phyloP scores from a whole-genome alignment of 192 early-diverging fungal genomes.

The Podila epigama region DNA sequence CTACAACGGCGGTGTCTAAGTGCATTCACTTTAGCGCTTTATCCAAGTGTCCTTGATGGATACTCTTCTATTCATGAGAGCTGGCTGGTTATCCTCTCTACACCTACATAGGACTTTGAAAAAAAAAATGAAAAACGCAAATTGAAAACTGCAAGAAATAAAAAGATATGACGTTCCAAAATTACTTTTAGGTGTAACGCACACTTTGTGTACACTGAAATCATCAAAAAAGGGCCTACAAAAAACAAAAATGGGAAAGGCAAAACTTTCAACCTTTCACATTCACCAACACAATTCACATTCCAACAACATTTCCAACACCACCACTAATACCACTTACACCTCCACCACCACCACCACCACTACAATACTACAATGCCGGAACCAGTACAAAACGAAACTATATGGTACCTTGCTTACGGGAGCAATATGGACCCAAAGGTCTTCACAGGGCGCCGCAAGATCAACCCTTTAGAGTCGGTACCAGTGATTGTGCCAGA shows the following conservation, averaged over 20 bases:
- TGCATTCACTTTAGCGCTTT: neutral
- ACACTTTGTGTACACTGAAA: too few species aligned
- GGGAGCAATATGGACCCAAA: slow-evolving; percentile 49
- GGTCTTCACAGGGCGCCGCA: slow-evolving; percentile 35
- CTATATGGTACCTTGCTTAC: slow-evolving; percentile 39
- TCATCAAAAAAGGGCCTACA: too few species aligned
- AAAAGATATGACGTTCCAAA: too few species aligned
- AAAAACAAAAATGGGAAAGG: too few species aligned
- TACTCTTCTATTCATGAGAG: neutral
- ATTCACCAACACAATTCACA: too few species aligned
- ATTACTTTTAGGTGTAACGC: too few species aligned
- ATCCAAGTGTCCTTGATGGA: neutral
- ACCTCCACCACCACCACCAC: neutral
- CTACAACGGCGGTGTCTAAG: neutral
- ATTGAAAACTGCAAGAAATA: too few species aligned
- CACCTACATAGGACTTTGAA: too few species aligned
- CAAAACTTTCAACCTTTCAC: too few species aligned
- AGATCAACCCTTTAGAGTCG: slow-evolving; percentile 33
- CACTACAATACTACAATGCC: neutral
- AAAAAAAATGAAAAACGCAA: too few species aligned
- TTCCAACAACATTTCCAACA: neutral
- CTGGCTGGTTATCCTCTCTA: neutral
- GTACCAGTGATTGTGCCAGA: slow-evolving; percentile 23
- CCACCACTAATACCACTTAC: neutral
- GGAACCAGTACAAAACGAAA: neutral